Evolutionary conservation across 2,329 filamentous ascomycete genomes (phyloP).

Genomic region (Pseudopyricularia cyperi): DNA sequence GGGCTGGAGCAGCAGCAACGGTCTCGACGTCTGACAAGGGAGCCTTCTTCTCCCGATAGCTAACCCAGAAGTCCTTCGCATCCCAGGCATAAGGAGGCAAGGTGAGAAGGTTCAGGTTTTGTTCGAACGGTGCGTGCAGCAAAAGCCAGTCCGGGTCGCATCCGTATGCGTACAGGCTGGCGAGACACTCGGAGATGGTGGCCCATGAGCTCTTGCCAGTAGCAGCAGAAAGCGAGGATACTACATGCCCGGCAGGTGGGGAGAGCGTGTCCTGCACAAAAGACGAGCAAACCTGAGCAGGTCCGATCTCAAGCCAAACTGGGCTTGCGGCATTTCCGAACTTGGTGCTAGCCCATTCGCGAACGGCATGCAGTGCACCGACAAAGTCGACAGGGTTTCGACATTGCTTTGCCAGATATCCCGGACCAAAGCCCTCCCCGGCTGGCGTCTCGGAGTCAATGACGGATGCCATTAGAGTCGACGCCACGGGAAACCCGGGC

Average conservation of each 20-base stretch:
- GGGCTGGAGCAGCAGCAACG: too few species aligned
- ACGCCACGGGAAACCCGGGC: slow-evolving; percentile 31
- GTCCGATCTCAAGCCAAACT: too few species aligned
- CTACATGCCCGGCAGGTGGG: too few species aligned
- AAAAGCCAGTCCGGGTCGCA: slow-evolving; percentile 55
- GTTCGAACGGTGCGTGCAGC: slow-evolving; percentile 48
- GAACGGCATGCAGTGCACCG: too few species aligned
- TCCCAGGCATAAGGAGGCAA: slow-evolving; percentile 58
- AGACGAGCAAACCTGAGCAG: too few species aligned
- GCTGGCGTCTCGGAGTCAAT: too few species aligned
- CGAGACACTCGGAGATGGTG: slow-evolving; percentile 36
- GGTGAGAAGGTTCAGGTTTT: slow-evolving; percentile 39
- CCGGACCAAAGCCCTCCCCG: background rate
- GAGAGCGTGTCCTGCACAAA: too few species aligned
- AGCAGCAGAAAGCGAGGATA: slow-evolving; percentile 30
- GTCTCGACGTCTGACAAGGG: too few species aligned
- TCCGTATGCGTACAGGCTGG: slow-evolving; percentile 37
- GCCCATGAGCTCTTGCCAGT: slow-evolving; percentile 43
- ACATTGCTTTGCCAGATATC: background rate
- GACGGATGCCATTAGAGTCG: slow-evolving; percentile 31
- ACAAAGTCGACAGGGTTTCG: background rate
- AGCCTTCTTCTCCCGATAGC: slow-evolving; percentile 25
- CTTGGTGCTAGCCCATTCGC: too few species aligned
- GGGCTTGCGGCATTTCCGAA: too few species aligned
- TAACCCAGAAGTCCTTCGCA: slow-evolving; percentile 60